Evolutionary conservation across 2,329 filamentous ascomycete genomes (phyloP), one percentile per base, ranked within the genome.

Genomic region (Ophiostoma ips): DNA sequence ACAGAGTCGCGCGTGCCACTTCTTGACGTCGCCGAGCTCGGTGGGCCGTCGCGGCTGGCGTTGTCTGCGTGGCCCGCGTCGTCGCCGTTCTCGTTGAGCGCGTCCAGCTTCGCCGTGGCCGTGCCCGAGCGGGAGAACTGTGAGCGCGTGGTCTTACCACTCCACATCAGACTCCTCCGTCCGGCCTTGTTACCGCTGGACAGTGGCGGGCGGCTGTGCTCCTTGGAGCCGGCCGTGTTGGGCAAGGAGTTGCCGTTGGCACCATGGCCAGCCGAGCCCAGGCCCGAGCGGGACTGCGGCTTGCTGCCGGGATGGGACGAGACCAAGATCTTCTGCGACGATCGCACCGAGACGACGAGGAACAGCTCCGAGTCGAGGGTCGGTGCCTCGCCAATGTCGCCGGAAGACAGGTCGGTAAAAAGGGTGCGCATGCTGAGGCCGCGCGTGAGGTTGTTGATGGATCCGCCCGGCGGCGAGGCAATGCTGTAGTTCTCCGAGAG

Each of bases 401-500:
- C 76, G 1, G 85, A 77, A 36, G 81, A 87, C 16, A 98, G 70
- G 59, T 96, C 88, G 3, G 87, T 82, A 58, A 96, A 95, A 2
- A 98, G 72, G 0, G 88, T 94, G 60, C 84, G 87, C 61, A 89
- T 77, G 60, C 83, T 82, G 19, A 77, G 75, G 55, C 78, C 77
- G 48, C 80, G 76, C 10, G 76, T 68, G 46, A 86, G 67, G 53
- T 76, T 77, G 12, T 79, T 74, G 54, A 89, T 78, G 18, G 78
- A 76, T 50, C 87, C 85, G 30, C 83, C 82, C 0, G 85, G 71
- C 0, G 85, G 83, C 13, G 95, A 75, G 49, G 89, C 81, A 48
- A 95, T 76, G 15, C 78, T 77, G 65, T 87, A 95, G 46, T 78
- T 83, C 65, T 98, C 92, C 2, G 88, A 94, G 1, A 96, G 68